Conservation (phyloP, 805 yeast species). For the Brettanomyces bruxellensis region DNA sequence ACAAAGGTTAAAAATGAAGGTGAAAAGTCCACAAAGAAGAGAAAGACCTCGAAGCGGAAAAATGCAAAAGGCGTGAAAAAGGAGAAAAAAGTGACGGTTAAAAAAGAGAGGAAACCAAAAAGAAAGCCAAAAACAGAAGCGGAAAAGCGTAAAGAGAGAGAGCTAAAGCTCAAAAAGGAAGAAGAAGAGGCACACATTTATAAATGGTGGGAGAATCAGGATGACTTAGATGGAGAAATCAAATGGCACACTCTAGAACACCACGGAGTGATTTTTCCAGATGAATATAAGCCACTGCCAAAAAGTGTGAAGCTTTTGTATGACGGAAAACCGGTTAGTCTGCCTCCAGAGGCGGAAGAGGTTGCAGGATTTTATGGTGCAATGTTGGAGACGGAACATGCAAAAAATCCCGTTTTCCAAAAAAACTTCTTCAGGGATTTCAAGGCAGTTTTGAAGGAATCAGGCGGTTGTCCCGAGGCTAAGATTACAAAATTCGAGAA, state of each 20-base stretch:
- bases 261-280: slow-evolving; percentile 89
- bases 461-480: slow-evolving; percentile 51
- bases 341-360: slow-evolving; percentile 84
- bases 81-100: slow-evolving; percentile 3
- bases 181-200: slow-evolving; percentile 51
- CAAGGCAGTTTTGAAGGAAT: slow-evolving; percentile 52
- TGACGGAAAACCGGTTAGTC: slow-evolving; percentile 62
- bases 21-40: slow-evolving; percentile 1
- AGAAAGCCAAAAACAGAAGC: neutral
- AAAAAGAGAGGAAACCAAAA: slow-evolving; percentile 1
- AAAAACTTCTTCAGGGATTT: slow-evolving; percentile 84
- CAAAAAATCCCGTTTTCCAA: slow-evolving; percentile 76
- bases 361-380: slow-evolving; percentile 95
- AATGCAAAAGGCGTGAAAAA: neutral
- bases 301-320: slow-evolving; percentile 64
- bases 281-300: slow-evolving; percentile 83
- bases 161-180: slow-evolving; percentile 12
- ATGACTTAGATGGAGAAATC: slow-evolving; percentile 61
- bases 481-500: slow-evolving; percentile 48
- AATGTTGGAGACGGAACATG: slow-evolving; percentile 80
- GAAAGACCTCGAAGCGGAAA: neutral
- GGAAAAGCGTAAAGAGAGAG: slow-evolving; percentile 11
- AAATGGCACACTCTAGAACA: slow-evolving; percentile 87
- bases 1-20: neutral
- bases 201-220: slow-evolving; percentile 78